Conservation (phyloP, 179 eudicot genomes). For the Sideroxylon spinosum region DNA sequence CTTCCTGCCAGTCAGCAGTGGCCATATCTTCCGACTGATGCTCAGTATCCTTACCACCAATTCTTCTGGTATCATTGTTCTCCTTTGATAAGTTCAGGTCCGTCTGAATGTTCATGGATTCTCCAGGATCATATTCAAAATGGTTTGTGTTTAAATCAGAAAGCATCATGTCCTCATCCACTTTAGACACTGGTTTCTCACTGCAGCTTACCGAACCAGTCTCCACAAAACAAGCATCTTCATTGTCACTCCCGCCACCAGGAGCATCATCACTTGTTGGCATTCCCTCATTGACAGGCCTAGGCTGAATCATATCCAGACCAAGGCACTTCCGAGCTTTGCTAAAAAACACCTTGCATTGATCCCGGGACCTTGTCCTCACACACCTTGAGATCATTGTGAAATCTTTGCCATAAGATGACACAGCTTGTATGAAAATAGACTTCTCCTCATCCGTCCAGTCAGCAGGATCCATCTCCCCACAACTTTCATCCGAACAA, state of each 20-base stretch:
- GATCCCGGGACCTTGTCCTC: slow-evolving; percentile 67
- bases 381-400: slow-evolving; percentile 61
- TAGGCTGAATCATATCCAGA: slow-evolving; percentile 43
- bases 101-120: slow-evolving; percentile 22
- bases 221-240: slow-evolving; percentile 66
- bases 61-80: slow-evolving; percentile 24
- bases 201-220: slow-evolving; percentile 44
- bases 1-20: slow-evolving; percentile 21
- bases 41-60: slow-evolving; percentile 28
- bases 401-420: slow-evolving; percentile 79
- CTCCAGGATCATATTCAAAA: slow-evolving; percentile 35
- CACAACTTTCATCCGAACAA: slow-evolving; percentile 91
- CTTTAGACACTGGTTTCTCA: slow-evolving; percentile 45
- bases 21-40: slow-evolving; percentile 22
- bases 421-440: slow-evolving; percentile 63
- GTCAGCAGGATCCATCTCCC: slow-evolving; percentile 63
- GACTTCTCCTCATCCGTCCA: slow-evolving; percentile 97
- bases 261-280: slow-evolving; percentile 37
- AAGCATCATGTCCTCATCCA: slow-evolving; percentile 43
- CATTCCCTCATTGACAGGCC: slow-evolving; percentile 27
- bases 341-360: slow-evolving; percentile 80
- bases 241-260: slow-evolving; percentile 64
- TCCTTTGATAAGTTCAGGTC: slow-evolving; percentile 28
- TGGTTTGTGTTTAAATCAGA: slow-evolving; percentile 26
- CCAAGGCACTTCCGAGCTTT: slow-evolving; percentile 85